Percentiles rank a stretch among this genome's conserved stretches.
These are phyloP conservation scores for Ajuga reptans DNA, from an alignment of 305 asterid species.

Conservation along the genomic window DNA sequence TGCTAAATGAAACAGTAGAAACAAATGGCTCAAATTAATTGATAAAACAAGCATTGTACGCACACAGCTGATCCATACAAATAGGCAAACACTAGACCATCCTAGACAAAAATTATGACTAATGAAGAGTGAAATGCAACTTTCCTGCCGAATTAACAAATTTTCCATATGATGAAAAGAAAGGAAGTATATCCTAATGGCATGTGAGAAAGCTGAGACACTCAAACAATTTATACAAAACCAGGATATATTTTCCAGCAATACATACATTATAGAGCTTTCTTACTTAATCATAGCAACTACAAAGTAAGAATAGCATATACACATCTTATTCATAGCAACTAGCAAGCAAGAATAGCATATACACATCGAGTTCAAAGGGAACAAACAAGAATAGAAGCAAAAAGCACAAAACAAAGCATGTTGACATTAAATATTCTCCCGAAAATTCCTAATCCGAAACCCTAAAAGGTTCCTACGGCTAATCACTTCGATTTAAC, in stretches of 20 bases:
- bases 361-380: neutral
- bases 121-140: neutral
- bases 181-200: neutral
- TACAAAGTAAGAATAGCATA: too few relatives aligned
- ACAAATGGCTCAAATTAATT: neutral
- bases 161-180: neutral
- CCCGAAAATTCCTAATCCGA: constrained; percentile 23
- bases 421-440: neutral
- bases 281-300: too few relatives aligned
- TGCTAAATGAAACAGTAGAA: neutral
- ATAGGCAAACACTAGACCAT: neutral
- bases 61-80: neutral
- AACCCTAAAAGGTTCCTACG: constrained; percentile 30
- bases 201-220: neutral
- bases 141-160: neutral
- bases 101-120: neutral
- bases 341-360: neutral
- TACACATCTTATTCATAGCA: neutral
- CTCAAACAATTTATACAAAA: neutral
- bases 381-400: neutral
- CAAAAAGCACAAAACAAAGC: neutral
- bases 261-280: too few relatives aligned
- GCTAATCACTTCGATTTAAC: neutral
- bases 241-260: too few relatives aligned
- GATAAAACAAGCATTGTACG: neutral